These are phyloP conservation scores for Plasmodium gaboni DNA, from an alignment of 169 alveolate species.

Conservation along the genomic window DNA sequence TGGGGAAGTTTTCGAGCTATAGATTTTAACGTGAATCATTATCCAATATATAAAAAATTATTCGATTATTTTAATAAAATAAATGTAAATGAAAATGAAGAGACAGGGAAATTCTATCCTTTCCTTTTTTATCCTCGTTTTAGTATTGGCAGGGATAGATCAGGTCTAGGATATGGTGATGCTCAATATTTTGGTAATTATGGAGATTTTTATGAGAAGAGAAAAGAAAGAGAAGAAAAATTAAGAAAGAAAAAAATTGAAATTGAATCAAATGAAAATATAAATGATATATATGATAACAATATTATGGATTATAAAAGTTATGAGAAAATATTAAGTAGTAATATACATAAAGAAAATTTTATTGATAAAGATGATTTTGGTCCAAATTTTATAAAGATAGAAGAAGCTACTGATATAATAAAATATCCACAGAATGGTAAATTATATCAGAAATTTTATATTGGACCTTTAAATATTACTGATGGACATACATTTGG, in stretches of 20 bases:
- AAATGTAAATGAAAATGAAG: slow-evolving; percentile 79
- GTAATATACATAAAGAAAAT: slow-evolving; percentile 39
- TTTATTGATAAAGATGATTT: slow-evolving; percentile 69
- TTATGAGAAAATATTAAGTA: slow-evolving; percentile 18
- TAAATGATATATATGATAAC: not conserved
- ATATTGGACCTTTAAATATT: slow-evolving; percentile 88
- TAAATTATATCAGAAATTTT: slow-evolving; percentile 86
- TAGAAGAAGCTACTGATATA: slow-evolving; percentile 75
- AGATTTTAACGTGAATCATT: slow-evolving; percentile 67
- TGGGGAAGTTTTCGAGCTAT: slow-evolving; percentile 87
- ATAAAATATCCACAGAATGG: slow-evolving; percentile 78
- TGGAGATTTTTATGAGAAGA: slow-evolving; percentile 77
- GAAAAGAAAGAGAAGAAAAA: slow-evolving; percentile 76
- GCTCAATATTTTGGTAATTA: slow-evolving; percentile 82
- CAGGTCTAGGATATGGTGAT: slow-evolving; percentile 83
- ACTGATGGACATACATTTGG: slow-evolving; percentile 91
- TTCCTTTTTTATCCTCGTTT: slow-evolving; percentile 81
- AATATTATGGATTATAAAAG: not conserved
- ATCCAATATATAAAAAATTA: slow-evolving; percentile 78
- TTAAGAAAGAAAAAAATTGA: slow-evolving; percentile 39
- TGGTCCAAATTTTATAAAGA: slow-evolving; percentile 65
- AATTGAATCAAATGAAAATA: slow-evolving; percentile 54
- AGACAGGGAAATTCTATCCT: slow-evolving; percentile 77
- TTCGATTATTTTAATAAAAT: slow-evolving; percentile 76
- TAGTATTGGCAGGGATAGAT: slow-evolving; percentile 77